Conservation (phyloP, 2,329 filamentous ascomycete species). For the Diaporthe aspalathi region DNA sequence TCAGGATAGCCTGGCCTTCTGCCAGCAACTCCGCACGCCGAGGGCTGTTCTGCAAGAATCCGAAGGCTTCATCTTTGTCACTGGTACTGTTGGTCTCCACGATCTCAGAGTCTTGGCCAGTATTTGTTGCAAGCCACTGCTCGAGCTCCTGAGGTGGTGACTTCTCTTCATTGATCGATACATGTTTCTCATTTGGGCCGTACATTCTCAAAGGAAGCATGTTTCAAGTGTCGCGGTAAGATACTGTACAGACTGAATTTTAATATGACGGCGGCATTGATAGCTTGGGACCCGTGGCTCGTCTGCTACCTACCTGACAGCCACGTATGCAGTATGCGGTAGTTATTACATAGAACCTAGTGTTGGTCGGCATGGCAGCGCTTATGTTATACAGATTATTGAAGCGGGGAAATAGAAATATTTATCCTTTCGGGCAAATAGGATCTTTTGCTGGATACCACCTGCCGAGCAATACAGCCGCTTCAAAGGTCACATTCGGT, state of each 20-base stretch:
- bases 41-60: slow-evolving; percentile 1
- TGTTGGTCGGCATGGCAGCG: neutral
- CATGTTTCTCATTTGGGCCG: neutral
- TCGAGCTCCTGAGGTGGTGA: neutral
- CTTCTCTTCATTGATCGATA: neutral
- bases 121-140: neutral
- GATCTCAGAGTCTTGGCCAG: neutral
- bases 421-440: neutral
- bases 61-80: slow-evolving; percentile 18
- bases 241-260: too few relatives aligned
- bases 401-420: neutral
- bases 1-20: slow-evolving; percentile 9
- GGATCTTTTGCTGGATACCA: neutral
- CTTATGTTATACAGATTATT: neutral
- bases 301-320: neutral
- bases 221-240: neutral
- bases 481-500: neutral
- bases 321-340: neutral
- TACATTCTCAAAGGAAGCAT: neutral
- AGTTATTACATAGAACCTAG: too few relatives aligned
- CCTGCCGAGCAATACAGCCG: neutral
- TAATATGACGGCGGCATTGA: too few relatives aligned
- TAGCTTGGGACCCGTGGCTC: neutral
- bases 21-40: neutral
- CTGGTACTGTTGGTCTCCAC: neutral